phyloP scores from a whole-genome alignment of 1,139 yeast genomes.

The Scheffersomyces segobiensis region DNA sequence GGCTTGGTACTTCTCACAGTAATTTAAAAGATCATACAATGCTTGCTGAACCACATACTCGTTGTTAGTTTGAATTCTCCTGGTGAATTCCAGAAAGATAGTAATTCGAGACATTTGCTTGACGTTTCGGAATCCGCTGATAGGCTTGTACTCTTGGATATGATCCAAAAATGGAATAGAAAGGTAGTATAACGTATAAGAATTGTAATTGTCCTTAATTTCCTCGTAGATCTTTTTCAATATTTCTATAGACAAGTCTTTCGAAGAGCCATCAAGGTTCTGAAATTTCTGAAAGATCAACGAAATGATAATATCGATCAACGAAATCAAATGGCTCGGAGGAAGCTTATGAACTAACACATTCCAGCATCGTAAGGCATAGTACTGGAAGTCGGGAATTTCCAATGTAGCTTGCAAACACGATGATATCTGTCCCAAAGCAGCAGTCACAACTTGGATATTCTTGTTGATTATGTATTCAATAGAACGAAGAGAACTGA shows the following conservation, averaged over 20 bases:
- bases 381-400: constrained; percentile 56
- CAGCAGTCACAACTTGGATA: constrained; percentile 64
- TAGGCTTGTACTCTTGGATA: constrained; percentile 16
- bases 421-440: constrained; percentile 85
- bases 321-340: constrained; percentile 51
- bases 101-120: constrained; percentile 25
- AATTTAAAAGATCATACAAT: constrained; percentile 61
- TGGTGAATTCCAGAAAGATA: constrained; percentile 49
- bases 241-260: constrained; percentile 46
- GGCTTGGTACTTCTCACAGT: constrained; percentile 48
- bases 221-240: constrained; percentile 40
- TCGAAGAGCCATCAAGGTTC: constrained; percentile 47
- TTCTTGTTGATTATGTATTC: constrained; percentile 66
- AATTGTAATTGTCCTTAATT: constrained; percentile 31
- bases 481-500: constrained; percentile 73
- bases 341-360: constrained; percentile 51
- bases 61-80: constrained; percentile 67
- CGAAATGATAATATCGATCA: constrained; percentile 47
- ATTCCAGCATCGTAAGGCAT: constrained; percentile 70
- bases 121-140: constrained; percentile 21
- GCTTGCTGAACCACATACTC: constrained; percentile 79
- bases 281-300: constrained; percentile 64
- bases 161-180: constrained; percentile 44
- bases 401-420: constrained; percentile 83
- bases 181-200: constrained; percentile 49